phyloP scores from a whole-genome alignment of 257 asterid genomes.

The Mentha longifolia region DNA sequence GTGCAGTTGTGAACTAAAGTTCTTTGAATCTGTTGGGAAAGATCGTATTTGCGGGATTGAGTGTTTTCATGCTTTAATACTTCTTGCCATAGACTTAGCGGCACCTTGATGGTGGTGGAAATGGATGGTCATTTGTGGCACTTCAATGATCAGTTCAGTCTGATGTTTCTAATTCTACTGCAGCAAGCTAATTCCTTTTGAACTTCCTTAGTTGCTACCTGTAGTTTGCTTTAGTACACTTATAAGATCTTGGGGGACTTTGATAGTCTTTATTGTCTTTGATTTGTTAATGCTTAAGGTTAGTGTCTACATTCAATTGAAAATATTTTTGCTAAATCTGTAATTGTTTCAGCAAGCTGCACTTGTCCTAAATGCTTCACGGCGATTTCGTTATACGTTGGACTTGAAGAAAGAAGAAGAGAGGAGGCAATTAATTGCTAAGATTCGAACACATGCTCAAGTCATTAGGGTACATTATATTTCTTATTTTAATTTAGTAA shows the following conservation, averaged over 20 bases:
- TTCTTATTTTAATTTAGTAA: slow-evolving; percentile 23
- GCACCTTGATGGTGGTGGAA: neutral
- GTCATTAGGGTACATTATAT: slow-evolving; percentile 64
- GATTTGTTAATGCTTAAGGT: slow-evolving; percentile 7
- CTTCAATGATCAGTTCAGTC: slow-evolving; percentile 10
- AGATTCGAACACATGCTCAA: slow-evolving; percentile 86
- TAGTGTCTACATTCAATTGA: neutral
- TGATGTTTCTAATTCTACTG: neutral
- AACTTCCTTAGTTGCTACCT: slow-evolving; percentile 22
- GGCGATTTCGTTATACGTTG: slow-evolving; percentile 87
- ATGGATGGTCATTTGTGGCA: neutral
- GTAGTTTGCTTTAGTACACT: slow-evolving; percentile 5
- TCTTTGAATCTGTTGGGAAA: slow-evolving; percentile 15
- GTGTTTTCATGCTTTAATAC: neutral
- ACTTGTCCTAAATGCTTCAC: slow-evolving; percentile 85
- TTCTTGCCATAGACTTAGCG: neutral
- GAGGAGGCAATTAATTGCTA: slow-evolving; percentile 66
- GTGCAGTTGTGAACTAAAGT: too few species aligned
- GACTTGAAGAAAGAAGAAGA: slow-evolving; percentile 91
- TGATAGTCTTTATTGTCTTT: neutral
- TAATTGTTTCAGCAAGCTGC: slow-evolving; percentile 78
- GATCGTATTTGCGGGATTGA: neutral
- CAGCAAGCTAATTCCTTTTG: slow-evolving; percentile 2
- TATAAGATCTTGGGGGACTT: neutral
- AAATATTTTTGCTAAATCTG: neutral